Evolutionary conservation across 345 rosid species (phyloP), one percentile per base, ranked within the genome.

Genomic region (Syzygium aqueum): DNA sequence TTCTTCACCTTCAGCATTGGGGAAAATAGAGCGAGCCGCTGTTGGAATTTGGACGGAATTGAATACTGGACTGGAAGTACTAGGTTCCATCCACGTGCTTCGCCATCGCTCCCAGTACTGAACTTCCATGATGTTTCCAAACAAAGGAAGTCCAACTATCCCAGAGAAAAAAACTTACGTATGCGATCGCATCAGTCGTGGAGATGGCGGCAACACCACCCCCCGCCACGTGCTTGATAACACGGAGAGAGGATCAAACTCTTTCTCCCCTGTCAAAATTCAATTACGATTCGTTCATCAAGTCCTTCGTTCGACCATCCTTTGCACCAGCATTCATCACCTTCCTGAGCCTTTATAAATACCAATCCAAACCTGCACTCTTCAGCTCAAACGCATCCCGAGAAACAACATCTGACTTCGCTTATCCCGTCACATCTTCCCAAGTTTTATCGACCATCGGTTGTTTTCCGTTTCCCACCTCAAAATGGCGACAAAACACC

Each of bases 401-500:
- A 83, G 30, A 28, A 51, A 14, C 33, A 49, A 5, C 82, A 37
- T 46, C 30, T 27, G 54, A 51, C 30, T 50, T 49, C 85, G 6
- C 85, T 83, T 2, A 15, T 50, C 85, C 40, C 25, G 54, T 50
- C 85, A 6, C 85, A 50, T 83, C 13, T 83, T 73, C 46, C 82
- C 3, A 13, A 27, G 30, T 50, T 10, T 73, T 19, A 37, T 73
- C 13, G 56, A 50, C 6, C 43, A 52, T 17, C 59, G 3, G 25
- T 10, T 17, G 46, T 52, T 52, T 28, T 52, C 82, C 49, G 82
- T 19, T 67, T 67, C 46, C 25, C 78, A 17, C 4, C 8, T 16
- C 19, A 84, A 63, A 37, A 73, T 91, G 93, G 90, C 92, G 33
- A 73, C 30, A 73, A 73, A 87, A 40, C 80, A n/a, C 86, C 59